Evolutionary conservation across 1,284 basidiomycete genomes (phyloP).

Genomic region (Ceratorhiza oryzae-sativae): DNA sequence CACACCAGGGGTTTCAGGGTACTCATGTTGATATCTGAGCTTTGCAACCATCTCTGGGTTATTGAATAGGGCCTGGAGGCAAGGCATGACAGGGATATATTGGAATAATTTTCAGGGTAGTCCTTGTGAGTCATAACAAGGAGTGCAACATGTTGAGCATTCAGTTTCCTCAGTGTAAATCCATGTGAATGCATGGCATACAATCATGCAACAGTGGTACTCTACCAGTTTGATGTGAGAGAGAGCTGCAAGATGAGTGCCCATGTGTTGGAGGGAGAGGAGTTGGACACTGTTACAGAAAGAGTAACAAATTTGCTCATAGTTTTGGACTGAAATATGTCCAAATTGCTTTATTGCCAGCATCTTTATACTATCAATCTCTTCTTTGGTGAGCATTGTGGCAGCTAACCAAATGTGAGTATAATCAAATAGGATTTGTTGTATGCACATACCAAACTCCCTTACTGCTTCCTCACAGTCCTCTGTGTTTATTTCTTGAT

Average conservation of each 20-base stretch:
- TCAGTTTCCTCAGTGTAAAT: background rate
- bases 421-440: background rate
- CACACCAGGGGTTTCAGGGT: constrained; percentile 35
- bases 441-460: constrained; percentile 11
- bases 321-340: constrained; percentile 16
- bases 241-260: constrained; percentile 23
- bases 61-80: constrained; percentile 31
- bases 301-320: constrained; percentile 23
- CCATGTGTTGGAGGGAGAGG: background rate
- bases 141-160: constrained; percentile 39
- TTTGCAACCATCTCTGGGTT: constrained; percentile 41
- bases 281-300: constrained; percentile 2
- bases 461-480: background rate
- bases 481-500: background rate
- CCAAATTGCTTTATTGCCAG: constrained; percentile 36
- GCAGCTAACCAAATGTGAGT: background rate
- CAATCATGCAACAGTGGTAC: constrained; percentile 42
- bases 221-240: constrained; percentile 23
- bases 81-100: constrained; percentile 42
- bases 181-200: constrained; percentile 41
- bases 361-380: constrained; percentile 23
- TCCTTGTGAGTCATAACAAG: constrained; percentile 25
- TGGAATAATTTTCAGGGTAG: constrained; percentile 30
- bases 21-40: constrained; percentile 45
- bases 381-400: constrained; percentile 6